Base-by-base conservation (phyloP, 805 yeast genomes). In the Sporopachydermia lactativora region DNA sequence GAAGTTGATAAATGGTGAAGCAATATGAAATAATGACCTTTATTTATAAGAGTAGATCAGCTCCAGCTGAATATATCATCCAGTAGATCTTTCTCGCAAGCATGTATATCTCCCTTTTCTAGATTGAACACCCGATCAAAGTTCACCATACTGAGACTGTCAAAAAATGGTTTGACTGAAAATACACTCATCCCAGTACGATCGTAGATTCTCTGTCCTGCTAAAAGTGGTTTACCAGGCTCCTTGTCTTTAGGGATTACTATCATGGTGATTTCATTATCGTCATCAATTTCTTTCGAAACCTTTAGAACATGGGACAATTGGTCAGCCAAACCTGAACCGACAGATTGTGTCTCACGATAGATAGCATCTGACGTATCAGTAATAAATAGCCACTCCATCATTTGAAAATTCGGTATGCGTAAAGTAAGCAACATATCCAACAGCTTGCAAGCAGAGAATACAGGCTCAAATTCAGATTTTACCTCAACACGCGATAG, bases 371-470 rank as follows among this genome's bases (percentile, higher is more conserved):
- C 78, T 14, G 75, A 66, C 14, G 73, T 75, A 49, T 81, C 84
- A 18, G 77, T 68, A 6, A 89, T 71, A 52, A 85, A 92, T 2
- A 92, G 62, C 97, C 97, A 89, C 51, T 85, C 92, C 59, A 59
- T 53, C 57, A 73, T 52, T 58, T 77, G 78, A 64, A 89, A 68
- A 43, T 85, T 95, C 53, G 88, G 96, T 35, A 69, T 68, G 31
- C 76, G 73, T 42, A 86, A 49, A 2, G 80, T 64, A 15, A 89
- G 55, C 16, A 86, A 55, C 19, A 81, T 68, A 53, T 89, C 98
- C 38, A 92, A 61, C 13, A 92, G 61, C 55, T 88, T 89, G 51
- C 85, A 78, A 0, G 80, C 81, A 42, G 72, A 71, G 24, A 79
- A 60, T 2, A 75, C 48, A 11, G 71, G 52, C 17, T 51, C 53